Percentiles rank a stretch among this genome's conserved stretches.
Conservation (phyloP, 2,329 filamentous ascomycete species). For the Fusarium buharicum region DNA sequence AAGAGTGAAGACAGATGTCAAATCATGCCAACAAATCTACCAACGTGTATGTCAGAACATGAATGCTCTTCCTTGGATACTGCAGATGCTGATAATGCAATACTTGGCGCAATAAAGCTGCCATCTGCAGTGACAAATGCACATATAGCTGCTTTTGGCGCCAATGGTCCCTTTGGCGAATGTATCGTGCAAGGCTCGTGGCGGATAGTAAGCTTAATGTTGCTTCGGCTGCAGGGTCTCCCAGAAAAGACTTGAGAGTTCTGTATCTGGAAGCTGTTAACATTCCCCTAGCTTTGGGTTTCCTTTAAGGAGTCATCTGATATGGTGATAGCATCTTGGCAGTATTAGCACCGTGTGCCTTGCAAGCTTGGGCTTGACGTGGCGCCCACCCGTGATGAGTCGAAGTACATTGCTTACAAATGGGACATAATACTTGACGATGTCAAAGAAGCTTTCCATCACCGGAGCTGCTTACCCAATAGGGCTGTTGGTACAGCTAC, state of each 20-base stretch:
- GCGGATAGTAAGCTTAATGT: neutral
- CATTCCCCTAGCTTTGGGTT: neutral
- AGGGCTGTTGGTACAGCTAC: neutral
- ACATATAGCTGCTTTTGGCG: neutral
- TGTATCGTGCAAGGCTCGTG: neutral
- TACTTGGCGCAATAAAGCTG: neutral
- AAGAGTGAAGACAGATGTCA: neutral
- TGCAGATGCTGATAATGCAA: neutral
- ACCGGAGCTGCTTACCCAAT: neutral
- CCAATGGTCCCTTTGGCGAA: neutral
- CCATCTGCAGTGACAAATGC: neutral
- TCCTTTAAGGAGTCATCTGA: neutral
- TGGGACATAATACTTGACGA: neutral
- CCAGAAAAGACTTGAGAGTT: neutral
- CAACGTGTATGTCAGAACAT: neutral
- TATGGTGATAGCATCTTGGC: neutral
- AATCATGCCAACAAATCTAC: neutral
- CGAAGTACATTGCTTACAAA: no score
- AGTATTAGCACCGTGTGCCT: neutral
- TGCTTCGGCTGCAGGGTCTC: neutral
- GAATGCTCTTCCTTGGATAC: no score
- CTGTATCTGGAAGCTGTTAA: neutral
- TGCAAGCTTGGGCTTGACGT: neutral
- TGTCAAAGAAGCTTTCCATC: neutral
- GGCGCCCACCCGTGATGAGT: no score